Evolutionary conservation across 306 rosid genomes (phyloP).

Genomic region (Benincasa hispida): DNA sequence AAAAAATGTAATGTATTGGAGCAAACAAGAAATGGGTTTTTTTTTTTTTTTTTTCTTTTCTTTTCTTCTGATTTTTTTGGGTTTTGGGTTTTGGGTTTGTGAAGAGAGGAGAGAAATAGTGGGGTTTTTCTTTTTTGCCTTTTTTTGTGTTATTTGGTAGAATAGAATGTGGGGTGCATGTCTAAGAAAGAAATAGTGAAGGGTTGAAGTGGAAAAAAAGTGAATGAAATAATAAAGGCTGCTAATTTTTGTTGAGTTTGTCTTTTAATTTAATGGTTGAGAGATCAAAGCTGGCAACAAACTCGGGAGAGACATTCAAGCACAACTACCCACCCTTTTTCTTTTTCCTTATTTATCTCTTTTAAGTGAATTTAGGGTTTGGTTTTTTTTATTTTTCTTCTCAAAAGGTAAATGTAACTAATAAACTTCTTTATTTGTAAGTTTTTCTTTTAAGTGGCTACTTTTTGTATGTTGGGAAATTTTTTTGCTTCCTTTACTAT

Average conservation of each 20-base stretch:
- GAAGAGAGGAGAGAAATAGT: not conserved
- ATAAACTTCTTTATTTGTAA: not conserved
- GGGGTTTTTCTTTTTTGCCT: not conserved
- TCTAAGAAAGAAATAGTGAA: conserved; percentile 19
- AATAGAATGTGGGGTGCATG: conserved; percentile 21
- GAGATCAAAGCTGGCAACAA: conserved; percentile 16
- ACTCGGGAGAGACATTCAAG: conserved; percentile 14
- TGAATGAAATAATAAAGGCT: not conserved
- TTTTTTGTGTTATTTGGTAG: not conserved
- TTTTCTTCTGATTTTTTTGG: not conserved
- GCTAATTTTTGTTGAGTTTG: conserved; percentile 15
- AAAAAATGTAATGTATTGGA: not conserved
- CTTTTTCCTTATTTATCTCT: conserved; percentile 16
- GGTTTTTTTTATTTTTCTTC: not conserved
- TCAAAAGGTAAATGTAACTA: not conserved
- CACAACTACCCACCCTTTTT: conserved; percentile 21
- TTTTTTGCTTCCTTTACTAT: not conserved
- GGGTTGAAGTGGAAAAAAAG: not conserved
- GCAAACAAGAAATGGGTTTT: not conserved
- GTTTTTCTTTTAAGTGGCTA: not conserved
- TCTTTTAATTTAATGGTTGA: conserved; percentile 27
- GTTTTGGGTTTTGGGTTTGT: not conserved
- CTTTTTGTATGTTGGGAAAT: not conserved
- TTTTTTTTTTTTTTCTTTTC: not conserved
- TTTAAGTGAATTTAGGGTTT: not conserved